A percentile compares a stretch with the other conserved stretches of the same genome.
phyloP scores from a whole-genome alignment of 192 early-diverging fungal genomes.

The Podila verticillata region DNA sequence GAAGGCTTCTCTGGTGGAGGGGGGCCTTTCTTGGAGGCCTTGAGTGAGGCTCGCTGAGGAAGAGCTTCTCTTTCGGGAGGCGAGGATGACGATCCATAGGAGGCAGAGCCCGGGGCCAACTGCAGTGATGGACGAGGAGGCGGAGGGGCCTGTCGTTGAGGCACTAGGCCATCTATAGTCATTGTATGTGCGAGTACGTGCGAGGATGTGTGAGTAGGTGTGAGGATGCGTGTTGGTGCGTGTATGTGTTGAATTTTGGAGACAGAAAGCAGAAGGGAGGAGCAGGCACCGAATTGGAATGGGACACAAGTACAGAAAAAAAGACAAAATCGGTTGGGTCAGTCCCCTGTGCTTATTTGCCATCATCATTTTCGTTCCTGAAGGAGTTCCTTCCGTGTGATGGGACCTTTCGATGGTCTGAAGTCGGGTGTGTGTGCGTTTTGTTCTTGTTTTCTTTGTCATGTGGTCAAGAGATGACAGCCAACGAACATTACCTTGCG shows the following conservation, averaged over 20 bases:
- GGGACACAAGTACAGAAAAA: no score
- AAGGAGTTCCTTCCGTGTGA: no score
- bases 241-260: no score
- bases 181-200: neutral
- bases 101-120: slow-evolving; percentile 22
- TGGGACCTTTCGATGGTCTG: no score
- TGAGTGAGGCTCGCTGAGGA: slow-evolving; percentile 16
- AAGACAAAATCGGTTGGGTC: no score
- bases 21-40: slow-evolving; percentile 41
- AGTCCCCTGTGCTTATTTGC: no score
- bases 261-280: no score
- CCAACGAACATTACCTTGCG: neutral
- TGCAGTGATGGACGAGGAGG: slow-evolving; percentile 49
- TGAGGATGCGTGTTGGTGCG: neutral
- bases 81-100: slow-evolving; percentile 14
- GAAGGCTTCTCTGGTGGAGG: slow-evolving; percentile 48
- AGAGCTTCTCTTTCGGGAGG: slow-evolving; percentile 16
- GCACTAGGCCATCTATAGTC: slow-evolving; percentile 41
- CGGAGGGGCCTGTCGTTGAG: slow-evolving; percentile 54
- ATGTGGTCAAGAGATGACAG: no score
- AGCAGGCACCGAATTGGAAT: no score
- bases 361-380: no score
- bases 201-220: neutral
- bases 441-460: no score
- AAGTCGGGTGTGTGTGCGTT: no score